phyloP scores from a whole-genome alignment of 768 basidiomycete genomes.

The Candolleomyces aberdarensis region DNA sequence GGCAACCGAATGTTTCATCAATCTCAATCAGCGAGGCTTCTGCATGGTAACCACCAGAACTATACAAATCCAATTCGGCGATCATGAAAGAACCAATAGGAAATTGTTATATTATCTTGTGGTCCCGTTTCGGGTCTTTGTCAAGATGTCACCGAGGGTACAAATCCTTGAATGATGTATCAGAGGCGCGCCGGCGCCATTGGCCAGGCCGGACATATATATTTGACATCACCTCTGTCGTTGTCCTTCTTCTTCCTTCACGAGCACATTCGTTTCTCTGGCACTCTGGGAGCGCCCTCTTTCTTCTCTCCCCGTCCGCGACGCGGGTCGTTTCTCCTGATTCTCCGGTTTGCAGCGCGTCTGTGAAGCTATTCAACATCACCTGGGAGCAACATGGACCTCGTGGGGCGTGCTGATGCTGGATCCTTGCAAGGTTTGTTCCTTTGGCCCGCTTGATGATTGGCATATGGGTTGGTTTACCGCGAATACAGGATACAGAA shows the following conservation, averaged over 20 bases:
- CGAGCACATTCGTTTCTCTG: background rate
- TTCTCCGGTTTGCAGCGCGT: background rate
- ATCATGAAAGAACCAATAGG: too few relatives aligned
- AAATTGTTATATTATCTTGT: too few relatives aligned
- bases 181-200: too few relatives aligned
- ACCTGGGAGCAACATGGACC: too few relatives aligned
- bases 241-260: background rate
- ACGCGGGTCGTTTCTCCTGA: background rate
- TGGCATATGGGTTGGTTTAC: background rate
- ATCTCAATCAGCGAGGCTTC: too few relatives aligned
- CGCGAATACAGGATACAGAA: background rate
- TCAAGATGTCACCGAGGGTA: too few relatives aligned
- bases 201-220: background rate
- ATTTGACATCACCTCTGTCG: background rate
- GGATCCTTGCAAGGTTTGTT: background rate
- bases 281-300: background rate
- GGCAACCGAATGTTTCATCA: too few relatives aligned
- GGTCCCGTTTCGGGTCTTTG: too few relatives aligned
- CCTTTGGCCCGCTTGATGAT: background rate
- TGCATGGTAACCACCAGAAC: too few relatives aligned
- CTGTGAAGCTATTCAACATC: background rate
- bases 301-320: background rate
- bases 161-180: too few relatives aligned
- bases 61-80: too few relatives aligned
- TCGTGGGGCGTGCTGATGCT: background rate